phyloP scores from a whole-genome alignment of 495 filamentous ascomycete species.

The Daldinia caldariorum region DNA sequence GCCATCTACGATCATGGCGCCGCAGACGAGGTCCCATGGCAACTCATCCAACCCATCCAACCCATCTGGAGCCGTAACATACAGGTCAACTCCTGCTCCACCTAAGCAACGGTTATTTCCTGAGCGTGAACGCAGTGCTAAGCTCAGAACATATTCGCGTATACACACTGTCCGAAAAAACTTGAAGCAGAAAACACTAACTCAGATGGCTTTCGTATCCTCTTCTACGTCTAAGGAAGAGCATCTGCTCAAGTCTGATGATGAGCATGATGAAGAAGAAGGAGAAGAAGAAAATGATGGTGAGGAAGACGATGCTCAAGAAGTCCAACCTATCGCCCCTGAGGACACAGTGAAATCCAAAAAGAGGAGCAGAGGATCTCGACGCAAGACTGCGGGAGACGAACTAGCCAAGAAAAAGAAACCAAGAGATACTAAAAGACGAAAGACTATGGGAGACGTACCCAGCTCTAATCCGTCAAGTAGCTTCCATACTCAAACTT shows the following conservation, averaged over 20 bases:
- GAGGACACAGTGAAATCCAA: conserved; percentile 29
- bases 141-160: conserved; percentile 51
- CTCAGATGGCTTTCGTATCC: conserved; percentile 59
- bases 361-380: conserved; percentile 33
- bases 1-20: conserved; percentile 45
- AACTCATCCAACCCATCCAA: conserved; percentile 8
- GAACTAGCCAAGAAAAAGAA: conserved; percentile 33
- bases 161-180: conserved; percentile 40
- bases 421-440: conserved; percentile 40
- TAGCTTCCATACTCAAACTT: conserved; percentile 56
- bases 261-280: background rate
- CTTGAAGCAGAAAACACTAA: conserved; percentile 58
- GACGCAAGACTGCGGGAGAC: conserved; percentile 44
- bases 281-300: conserved; percentile 1
- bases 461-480: conserved; percentile 44
- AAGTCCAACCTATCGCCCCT: conserved; percentile 12
- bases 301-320: conserved; percentile 22
- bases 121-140: conserved; percentile 45
- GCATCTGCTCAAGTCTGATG: conserved; percentile 27
- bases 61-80: conserved; percentile 23
- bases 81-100: conserved; percentile 53
- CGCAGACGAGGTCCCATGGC: conserved; percentile 44
- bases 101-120: conserved; percentile 56
- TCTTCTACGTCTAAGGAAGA: conserved; percentile 31
- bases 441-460: conserved; percentile 58